A percentile compares a stretch with the other conserved stretches of the same genome.
These are phyloP conservation scores for Hypoxylon sp. DNA, from an alignment of 2,329 filamentous ascomycete species.

Conservation along the genomic window DNA sequence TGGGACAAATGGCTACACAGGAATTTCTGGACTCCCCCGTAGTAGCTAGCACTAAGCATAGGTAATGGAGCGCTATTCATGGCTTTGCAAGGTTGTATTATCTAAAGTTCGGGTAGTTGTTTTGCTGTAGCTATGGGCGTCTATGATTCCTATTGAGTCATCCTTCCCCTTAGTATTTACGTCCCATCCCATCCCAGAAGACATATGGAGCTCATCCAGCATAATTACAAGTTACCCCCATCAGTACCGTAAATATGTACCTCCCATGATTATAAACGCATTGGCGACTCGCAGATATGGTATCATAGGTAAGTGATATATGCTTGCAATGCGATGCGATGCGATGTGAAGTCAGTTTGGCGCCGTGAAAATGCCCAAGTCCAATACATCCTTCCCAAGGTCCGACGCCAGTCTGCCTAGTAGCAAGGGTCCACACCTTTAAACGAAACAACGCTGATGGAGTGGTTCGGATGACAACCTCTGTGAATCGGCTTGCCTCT, in stretches of 20 bases:
- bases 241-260: background rate
- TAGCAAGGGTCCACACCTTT: background rate
- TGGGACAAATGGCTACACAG: conserved; percentile 19
- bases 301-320: conserved; percentile 32
- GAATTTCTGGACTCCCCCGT: conserved; percentile 18
- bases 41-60: conserved; percentile 13
- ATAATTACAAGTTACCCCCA: conserved; percentile 15
- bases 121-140: background rate
- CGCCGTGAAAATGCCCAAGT: conserved; percentile 27
- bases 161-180: conserved; percentile 15
- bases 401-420: background rate
- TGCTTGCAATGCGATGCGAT: conserved; percentile 26
- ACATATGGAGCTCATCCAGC: background rate
- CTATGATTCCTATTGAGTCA: conserved; percentile 13
- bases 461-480: background rate
- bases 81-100: conserved; percentile 10
- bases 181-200: background rate
- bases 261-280: conserved; percentile 10
- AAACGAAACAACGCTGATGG: background rate
- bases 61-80: conserved; percentile 23
- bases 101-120: background rate
- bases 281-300: conserved; percentile 16
- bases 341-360: conserved; percentile 18
- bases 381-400: conserved; percentile 4
- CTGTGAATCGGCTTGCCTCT: background rate